Conservation (phyloP, 2,329 filamentous ascomycete genomes). For the Aureobasidium subglaciale region DNA sequence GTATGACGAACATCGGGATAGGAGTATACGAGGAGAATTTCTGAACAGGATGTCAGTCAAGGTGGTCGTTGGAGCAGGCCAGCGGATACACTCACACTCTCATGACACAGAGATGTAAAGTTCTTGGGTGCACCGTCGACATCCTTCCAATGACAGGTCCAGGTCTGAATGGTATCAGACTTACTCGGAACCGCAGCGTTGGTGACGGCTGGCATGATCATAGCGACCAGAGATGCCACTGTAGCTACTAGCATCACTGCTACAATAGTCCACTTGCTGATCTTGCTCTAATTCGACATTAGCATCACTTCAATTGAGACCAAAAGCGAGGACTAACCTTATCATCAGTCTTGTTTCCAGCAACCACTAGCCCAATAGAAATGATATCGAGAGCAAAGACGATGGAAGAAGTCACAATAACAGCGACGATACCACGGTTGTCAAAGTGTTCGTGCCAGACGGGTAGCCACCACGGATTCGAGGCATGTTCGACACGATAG, state of each 20-base stretch:
- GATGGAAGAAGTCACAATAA: conserved; percentile 33
- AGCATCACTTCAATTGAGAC: no score
- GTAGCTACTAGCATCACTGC: conserved; percentile 25
- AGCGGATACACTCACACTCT: conserved; percentile 35
- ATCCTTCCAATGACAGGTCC: conserved; percentile 30
- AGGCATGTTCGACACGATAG: conserved; percentile 36
- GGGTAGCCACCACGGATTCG: conserved; percentile 43
- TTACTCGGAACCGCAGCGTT: conserved; percentile 22
- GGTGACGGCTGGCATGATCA: conserved; percentile 31
- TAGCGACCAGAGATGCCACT: conserved; percentile 34
- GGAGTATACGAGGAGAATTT: conserved; percentile 40
- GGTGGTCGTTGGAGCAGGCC: no score
- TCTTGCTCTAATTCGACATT: background rate
- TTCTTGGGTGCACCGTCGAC: conserved; percentile 24
- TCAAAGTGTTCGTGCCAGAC: conserved; percentile 44
- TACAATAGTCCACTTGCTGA: conserved; percentile 14
- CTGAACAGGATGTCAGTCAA: conserved; percentile 18
- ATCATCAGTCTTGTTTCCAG: background rate
- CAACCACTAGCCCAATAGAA: conserved; percentile 27
- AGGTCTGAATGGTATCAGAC: conserved; percentile 31
- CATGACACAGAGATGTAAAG: conserved; percentile 34
- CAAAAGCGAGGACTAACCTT: background rate
- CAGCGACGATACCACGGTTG: conserved; percentile 31
- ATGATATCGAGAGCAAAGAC: conserved; percentile 33
- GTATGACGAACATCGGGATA: conserved; percentile 35